Evolutionary conservation across 495 filamentous ascomycete species (phyloP), one percentile per base, ranked within the genome.

Genomic region (Astrocystis sublimbata): DNA sequence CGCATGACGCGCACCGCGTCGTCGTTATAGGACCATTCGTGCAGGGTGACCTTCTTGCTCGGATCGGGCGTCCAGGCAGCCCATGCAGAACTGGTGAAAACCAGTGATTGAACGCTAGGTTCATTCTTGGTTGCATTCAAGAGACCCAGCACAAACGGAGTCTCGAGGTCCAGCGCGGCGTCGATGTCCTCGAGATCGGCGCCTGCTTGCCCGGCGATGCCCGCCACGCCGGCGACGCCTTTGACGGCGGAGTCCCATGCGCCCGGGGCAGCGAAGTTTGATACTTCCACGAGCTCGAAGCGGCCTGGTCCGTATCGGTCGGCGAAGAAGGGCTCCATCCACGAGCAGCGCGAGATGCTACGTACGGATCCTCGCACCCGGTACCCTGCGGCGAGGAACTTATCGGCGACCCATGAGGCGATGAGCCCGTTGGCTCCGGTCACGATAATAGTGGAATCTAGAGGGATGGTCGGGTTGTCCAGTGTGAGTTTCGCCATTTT

Each of bases 391-490:
- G 68, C 59, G 6, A 88, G 76, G 10, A 85, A 68, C 30, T 79
- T 65, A 66, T 84, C 72, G 51, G 75, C 75, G 19, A 81, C 67
- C 57, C 87, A 80, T 30, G 78, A 81, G 19, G 68, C 84, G 58
- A 87, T 81, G 60, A 76, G 83, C 50, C 85, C 84, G 64, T 81
- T 86, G 23, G 71, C 77, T n/a, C 83, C 83, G 4, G 83, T 88
- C 30, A 88, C 77, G 17, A 86, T 74, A 63, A 80, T 57, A 10
- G 66, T 62, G 23, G 70, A 65, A 63, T 57, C 21, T 23, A 43
- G 21, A 0, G 69, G 65, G 50, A 74, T 60, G 15, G 47, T 47
- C 30, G 60, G 66, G 55, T 54, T 52, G 12, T 7, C 68, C 42
- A 47, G 56, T 19, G 38, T 38, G 12, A 59, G 43, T 50, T 50